These are phyloP conservation scores for Kokia cookei DNA, from an alignment of 441 rosid genomes.

Conservation along the genomic window DNA sequence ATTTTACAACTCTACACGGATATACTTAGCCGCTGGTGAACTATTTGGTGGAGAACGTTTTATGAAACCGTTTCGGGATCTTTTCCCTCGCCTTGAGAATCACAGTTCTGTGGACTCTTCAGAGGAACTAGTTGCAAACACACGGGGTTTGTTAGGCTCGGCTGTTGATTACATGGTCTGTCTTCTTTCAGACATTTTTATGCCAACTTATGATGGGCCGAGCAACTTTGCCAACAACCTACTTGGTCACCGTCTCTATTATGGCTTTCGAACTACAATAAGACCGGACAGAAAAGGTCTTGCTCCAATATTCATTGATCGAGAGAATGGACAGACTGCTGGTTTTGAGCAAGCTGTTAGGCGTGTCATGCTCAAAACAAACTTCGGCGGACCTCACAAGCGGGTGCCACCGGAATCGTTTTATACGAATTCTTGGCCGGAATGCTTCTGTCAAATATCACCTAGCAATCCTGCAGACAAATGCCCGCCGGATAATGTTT, in stretches of 20 bases:
- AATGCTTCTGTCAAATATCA: slow-evolving; percentile 81
- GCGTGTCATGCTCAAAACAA: slow-evolving; percentile 72
- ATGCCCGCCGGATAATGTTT: slow-evolving; percentile 78
- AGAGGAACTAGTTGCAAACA: slow-evolving; percentile 60
- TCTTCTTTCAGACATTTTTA: slow-evolving; percentile 68
- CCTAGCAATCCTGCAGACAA: slow-evolving; percentile 60
- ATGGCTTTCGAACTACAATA: slow-evolving; percentile 88
- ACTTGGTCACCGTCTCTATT: slow-evolving; percentile 89
- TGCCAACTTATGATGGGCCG: slow-evolving; percentile 98
- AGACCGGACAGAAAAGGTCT: slow-evolving; percentile 91
- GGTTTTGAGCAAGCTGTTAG: slow-evolving; percentile 84
- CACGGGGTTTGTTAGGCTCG: slow-evolving; percentile 77
- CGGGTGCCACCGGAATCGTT: slow-evolving; percentile 85
- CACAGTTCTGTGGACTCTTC: slow-evolving; percentile 80
- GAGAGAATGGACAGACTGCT: slow-evolving; percentile 56
- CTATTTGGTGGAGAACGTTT: slow-evolving; percentile 90
- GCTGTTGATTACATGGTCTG: slow-evolving; percentile 99
- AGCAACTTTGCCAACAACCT: slow-evolving; percentile 99
- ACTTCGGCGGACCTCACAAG: slow-evolving; percentile 92
- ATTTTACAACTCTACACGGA: slow-evolving; percentile 78
- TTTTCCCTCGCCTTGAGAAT: slow-evolving; percentile 87
- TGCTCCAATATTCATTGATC: slow-evolving; percentile 71
- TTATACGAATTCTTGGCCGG: slow-evolving; percentile 98
- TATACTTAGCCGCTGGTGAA: slow-evolving; percentile 94
- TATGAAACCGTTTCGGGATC: slow-evolving; percentile 73